Base-by-base conservation (phyloP, 2,329 filamentous ascomycete species). In the Colletotrichum acutatum region DNA sequence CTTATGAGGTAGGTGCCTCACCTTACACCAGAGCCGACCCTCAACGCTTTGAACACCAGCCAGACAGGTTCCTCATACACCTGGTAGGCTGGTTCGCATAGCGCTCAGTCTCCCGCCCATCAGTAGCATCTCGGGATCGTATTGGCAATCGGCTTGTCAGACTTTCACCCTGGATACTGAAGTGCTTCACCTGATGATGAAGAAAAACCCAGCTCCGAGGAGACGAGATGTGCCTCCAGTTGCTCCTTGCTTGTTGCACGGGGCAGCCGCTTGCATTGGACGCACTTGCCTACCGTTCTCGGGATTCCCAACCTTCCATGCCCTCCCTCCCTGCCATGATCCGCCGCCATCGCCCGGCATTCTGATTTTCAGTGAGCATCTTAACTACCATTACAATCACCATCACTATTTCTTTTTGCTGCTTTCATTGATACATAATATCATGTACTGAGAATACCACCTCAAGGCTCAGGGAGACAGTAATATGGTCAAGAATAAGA, bases 211-310 rank as follows among this genome's bases (percentile, higher is more conserved):
- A 28, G 28, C 1, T 30, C 6, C 1, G 54, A 32, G 2, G 28
- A 54, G 52, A 54, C 24, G 28, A 58, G 16, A n/a, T 12, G 6
- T 5, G 54, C n/a, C 22, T 19, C 8, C 9, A 28, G 6, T 34
- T 22, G 3, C 26, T 28, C 56, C 19, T 32, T 61, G 54, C 30
- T n/a, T 16, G 42, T 52, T 65, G 56, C 68, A 71, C 68, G 66
- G 68, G 53, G 56, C 69, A 71, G 32, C 57, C 11, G 69, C 28
- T 71, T 67, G 64, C 58, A 58, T n/a, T 34, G 42, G 65, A 68
- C 65, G 69, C 69, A 70, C 70, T 19, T 65, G 66, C 70, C 66
- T 56, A 26, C 60, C 8, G 70, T 72, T 72, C 69, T 54, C 8
- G 28, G 14, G 14, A 14, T 49, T 37, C 60, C 28, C n/a, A n/a